Conservation (phyloP, 495 filamentous ascomycete species). For the Aspergillus wentii region DNA sequence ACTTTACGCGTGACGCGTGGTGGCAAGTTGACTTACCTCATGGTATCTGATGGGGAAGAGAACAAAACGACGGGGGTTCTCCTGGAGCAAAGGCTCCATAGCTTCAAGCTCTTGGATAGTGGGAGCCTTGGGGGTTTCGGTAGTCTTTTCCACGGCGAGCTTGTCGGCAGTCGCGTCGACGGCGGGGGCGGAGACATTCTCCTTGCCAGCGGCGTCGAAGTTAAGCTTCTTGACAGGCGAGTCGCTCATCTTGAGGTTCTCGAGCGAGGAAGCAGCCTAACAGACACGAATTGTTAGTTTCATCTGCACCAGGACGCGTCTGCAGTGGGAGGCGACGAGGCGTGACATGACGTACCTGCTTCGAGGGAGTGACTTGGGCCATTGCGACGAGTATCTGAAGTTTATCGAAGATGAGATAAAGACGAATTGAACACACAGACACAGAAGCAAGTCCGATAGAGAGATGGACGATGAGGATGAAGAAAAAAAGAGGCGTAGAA, state of each 20-base stretch:
- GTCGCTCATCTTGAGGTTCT: slow-evolving; percentile 84
- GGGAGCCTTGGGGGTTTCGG: slow-evolving; percentile 41
- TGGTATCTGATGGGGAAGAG: slow-evolving; percentile 99
- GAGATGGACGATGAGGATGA: slow-evolving; percentile 4
- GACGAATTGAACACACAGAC: slow-evolving; percentile 17
- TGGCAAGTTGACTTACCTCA: slow-evolving; percentile 69
- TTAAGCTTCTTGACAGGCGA: slow-evolving; percentile 86
- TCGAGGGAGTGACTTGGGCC: slow-evolving; percentile 78
- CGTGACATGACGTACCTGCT: slow-evolving; percentile 64
- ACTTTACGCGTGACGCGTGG: slow-evolving; percentile 69
- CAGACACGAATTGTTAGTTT: slow-evolving; percentile 19
- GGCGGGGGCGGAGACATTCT: slow-evolving; percentile 66
- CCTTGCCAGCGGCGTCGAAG: slow-evolving; percentile 70
- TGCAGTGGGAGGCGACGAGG: slow-evolving; percentile 26
- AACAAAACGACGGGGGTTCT: slow-evolving; percentile 95
- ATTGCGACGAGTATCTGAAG: slow-evolving; percentile 40
- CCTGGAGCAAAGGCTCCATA: slow-evolving; percentile 86
- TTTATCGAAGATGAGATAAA: slow-evolving; percentile 4
- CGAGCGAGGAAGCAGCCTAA: slow-evolving; percentile 79
- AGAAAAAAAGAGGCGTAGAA: too few relatives aligned
- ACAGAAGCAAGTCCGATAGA: slow-evolving; percentile 9
- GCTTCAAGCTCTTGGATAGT: slow-evolving; percentile 67
- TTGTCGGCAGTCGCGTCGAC: slow-evolving; percentile 47
- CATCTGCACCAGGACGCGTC: slow-evolving; percentile 27
- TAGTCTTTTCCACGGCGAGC: slow-evolving; percentile 42